Base-by-base conservation (phyloP, 495 filamentous ascomycete genomes). In the Podospora anserina region DNA sequence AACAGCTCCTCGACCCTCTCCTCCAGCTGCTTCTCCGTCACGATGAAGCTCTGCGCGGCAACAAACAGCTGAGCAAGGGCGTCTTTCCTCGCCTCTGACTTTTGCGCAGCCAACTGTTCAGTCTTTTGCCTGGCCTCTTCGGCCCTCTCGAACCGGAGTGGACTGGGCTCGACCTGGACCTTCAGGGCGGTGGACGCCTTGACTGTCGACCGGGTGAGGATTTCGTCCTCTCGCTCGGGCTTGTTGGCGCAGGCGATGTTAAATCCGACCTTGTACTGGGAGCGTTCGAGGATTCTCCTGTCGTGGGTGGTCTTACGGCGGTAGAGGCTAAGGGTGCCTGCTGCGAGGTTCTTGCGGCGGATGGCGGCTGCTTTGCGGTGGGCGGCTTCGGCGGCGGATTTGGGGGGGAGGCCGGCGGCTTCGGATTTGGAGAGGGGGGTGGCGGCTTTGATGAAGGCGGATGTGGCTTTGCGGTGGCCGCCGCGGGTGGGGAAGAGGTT, bases 31-130 rank as follows among this genome's bases (percentile, higher is more conserved):
- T 44, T 63, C 74, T 84, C 82, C 68, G 74, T 73, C 20, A 83
- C 77, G 68, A 84, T 84, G 66, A 84, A 84, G 63, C 75, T 72
- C 30, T 76, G 71, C 9, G 82, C 81, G 13, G 77, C 78, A 69
- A 82, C 80, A 69, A 84, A 84, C 66, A 84, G 74, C 74, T 79
- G 77, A 64, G 78, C 75, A 15, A 84, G 73, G 56, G 82, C 81
- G 66, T 84, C 82, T 34, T 77, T 75, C 7, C 82, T 79, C 23
- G 66, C 70, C 71, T 83, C 80, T 69, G 75, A 75, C 69, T 78
- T 78, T 58, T 53, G 57, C 7, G 44, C 66, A 32, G 28, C 5
- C 11, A 72, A 53, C n/a, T 56, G 55, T 20, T 66, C 61, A 44
- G 78, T 77, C 64, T 69, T 71, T 20, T 30, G 39, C 11, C 62